Base-by-base conservation (phyloP, 2,329 filamentous ascomycete genomes). In the Fusarium pseudocircinatum region DNA sequence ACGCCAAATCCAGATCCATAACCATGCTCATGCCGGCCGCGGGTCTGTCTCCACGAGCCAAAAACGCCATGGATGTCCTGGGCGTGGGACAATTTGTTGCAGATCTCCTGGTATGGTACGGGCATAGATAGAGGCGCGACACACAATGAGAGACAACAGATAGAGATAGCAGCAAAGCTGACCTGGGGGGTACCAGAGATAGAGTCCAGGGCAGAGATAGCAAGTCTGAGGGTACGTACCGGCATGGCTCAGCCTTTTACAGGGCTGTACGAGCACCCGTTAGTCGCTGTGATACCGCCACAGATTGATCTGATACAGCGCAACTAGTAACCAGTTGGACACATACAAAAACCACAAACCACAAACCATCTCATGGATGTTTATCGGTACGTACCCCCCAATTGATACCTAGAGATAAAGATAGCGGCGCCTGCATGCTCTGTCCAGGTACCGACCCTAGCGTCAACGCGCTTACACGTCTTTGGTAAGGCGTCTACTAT, bases 351-450 rank as follows among this genome's bases (percentile, higher is more conserved):
- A 54, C 47, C 47, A 58, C 54, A 57, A 57, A 57, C 53, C 53
- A 34, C 53, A 50, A 58, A 58, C 56, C 56, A 58, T 37, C 56
- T 30, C 42, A 64, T 63, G 47, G 15, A 56, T 75, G 74, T 76
- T 77, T 77, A 77, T 65, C 69, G 69, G 75, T 77, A 77, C 75
- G 75, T 77, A 77, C 75, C 39, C 11, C 18, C 18, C 34, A 32
- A 37, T 36, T 67, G 74, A 74, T 72, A n/a, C n/a, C n/a, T n/a
- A 74, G 57, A 57, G 65, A 65, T 56, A 73, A 59, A 76, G 75
- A 77, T 77, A 77, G 69, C 73, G 63, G 62, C 52, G 62, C 52
- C 39, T 61, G 47, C 56, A 49, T 54, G 50, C 50, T 39, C 42
- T 52, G 57, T 60, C 73, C 69, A 75, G 73, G 74, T 75, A 77